Evolutionary conservation across 2,329 filamentous ascomycete species (phyloP), one percentile per base, ranked within the genome.

Genomic region (Trichophaea hybrida): DNA sequence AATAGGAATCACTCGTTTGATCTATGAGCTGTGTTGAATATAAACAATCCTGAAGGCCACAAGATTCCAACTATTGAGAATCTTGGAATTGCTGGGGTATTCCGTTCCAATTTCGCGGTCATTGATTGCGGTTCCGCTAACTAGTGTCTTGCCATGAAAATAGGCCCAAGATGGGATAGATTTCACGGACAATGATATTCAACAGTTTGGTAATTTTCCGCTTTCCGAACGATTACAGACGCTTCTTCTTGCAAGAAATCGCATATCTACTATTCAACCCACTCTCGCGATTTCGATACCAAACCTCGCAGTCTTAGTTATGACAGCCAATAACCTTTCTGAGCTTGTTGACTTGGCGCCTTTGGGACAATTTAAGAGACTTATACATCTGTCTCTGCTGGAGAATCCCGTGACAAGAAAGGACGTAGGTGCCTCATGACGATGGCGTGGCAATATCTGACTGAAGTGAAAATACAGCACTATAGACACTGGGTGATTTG

Each of bases 11-110:
- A 87, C 87, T 89, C 82, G 81, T 82, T 76, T 73, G 70, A 71
- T 70, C 72, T 72, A 74, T 69, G 83, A 83, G 80, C 85, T 87
- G 50, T 62, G 60, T 60, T 64, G 61, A 65, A 64, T 57, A 57
- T 59, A 57, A 43, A 46, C 46, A 49, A 37, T 35, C 52, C 38
- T 59, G 34, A 82, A 98, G 93, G 93, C 77, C 90, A 97, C 77
- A 90, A 94, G 77, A 97, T 98, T 73, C 88, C 91, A 70, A 81
- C 85, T 63, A 95, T 98, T 77, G 93, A 98, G 78, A 98, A 98
- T 74, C 75, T 98, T 75, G 93, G 93, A 77, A 87, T 89, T 71
- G 91, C 93, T 69, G 87, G 87, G 71, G 88, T 94, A 76, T 43
- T 48, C 43, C 49, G 4, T 57, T 52, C 31, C 34, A 34, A 48